Conservation (phyloP, 805 yeast genomes). For the Metschnikowia reukaufii region DNA sequence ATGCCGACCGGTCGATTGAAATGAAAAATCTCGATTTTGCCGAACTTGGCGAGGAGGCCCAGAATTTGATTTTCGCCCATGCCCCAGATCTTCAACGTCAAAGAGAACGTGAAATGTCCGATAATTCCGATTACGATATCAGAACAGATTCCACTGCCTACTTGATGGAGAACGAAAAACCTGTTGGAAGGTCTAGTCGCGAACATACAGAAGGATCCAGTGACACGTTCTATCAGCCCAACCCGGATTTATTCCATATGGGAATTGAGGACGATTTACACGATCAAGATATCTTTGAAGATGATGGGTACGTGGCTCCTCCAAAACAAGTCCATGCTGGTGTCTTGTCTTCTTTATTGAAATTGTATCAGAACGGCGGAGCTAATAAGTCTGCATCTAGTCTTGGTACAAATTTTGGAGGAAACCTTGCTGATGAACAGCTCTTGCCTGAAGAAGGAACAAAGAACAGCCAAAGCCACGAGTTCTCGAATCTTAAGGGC, state of each 20-base stretch:
- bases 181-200: conserved; percentile 7
- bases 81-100: conserved; percentile 27
- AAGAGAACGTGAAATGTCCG: conserved; percentile 2
- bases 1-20: conserved; percentile 42
- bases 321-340: conserved; percentile 77
- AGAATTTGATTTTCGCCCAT: conserved; percentile 52
- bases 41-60: conserved; percentile 52
- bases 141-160: conserved; percentile 9
- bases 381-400: conserved; percentile 29
- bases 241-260: conserved; percentile 45
- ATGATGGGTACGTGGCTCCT: conserved; percentile 49
- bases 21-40: conserved; percentile 44
- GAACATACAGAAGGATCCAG: conserved; percentile 3
- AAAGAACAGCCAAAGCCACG: conserved; percentile 16
- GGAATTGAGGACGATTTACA: conserved; percentile 34
- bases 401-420: conserved; percentile 22
- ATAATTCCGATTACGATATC: conserved; percentile 7
- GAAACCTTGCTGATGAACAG: conserved; percentile 28
- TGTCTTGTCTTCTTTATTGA: conserved; percentile 74
- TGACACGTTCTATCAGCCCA: conserved; percentile 35
- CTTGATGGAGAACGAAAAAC: conserved; percentile 10
- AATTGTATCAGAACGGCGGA: conserved; percentile 58
- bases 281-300: conserved; percentile 28
- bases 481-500: conserved; percentile 29
- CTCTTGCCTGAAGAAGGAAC: conserved; percentile 8